These are phyloP conservation scores for Botrytis hyacinthi DNA, from an alignment of 2,329 filamentous ascomycete genomes.

Conservation along the genomic window DNA sequence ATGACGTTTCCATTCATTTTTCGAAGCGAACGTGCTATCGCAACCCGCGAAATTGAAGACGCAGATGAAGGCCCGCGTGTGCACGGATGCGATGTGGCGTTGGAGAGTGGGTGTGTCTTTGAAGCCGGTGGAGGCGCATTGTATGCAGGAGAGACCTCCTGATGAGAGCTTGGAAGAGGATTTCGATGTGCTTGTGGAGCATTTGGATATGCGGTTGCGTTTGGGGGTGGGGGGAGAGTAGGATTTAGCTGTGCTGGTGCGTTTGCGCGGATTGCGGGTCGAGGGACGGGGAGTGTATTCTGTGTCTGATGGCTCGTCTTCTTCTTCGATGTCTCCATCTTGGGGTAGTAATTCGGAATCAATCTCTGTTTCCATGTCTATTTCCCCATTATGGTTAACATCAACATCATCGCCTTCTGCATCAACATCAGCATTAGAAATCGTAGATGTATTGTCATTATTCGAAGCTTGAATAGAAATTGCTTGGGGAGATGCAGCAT, in stretches of 20 bases:
- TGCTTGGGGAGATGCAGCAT: constrained; percentile 26
- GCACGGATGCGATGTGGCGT: constrained; percentile 46
- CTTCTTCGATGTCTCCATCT: constrained; percentile 19
- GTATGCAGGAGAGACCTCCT: constrained; percentile 23
- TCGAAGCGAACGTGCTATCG: constrained; percentile 66
- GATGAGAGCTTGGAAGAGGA: neutral
- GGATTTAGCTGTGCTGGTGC: constrained; percentile 16
- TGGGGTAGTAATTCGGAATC: neutral
- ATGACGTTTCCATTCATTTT: constrained; percentile 97
- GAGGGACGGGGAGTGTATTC: constrained; percentile 31
- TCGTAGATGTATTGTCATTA: constrained; percentile 22
- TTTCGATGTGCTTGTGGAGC: neutral
- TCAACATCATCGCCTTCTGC: constrained; percentile 25
- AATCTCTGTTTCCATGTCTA: neutral
- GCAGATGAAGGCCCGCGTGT: constrained; percentile 68
- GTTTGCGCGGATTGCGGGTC: constrained; percentile 26
- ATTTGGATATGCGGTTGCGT: constrained; percentile 25
- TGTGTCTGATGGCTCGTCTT: constrained; percentile 28
- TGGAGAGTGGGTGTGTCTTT: constrained; percentile 47
- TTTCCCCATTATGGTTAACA: neutral
- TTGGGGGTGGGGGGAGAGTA: constrained; percentile 24
- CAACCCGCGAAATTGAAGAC: constrained; percentile 79
- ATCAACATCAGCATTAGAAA: constrained; percentile 27
- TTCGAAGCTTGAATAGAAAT: constrained; percentile 7
- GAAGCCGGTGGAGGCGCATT: constrained; percentile 41